Evolutionary conservation across 306 rosid genomes (phyloP), one percentile per base, ranked within the genome.

Genomic region (Benincasa hispida): DNA sequence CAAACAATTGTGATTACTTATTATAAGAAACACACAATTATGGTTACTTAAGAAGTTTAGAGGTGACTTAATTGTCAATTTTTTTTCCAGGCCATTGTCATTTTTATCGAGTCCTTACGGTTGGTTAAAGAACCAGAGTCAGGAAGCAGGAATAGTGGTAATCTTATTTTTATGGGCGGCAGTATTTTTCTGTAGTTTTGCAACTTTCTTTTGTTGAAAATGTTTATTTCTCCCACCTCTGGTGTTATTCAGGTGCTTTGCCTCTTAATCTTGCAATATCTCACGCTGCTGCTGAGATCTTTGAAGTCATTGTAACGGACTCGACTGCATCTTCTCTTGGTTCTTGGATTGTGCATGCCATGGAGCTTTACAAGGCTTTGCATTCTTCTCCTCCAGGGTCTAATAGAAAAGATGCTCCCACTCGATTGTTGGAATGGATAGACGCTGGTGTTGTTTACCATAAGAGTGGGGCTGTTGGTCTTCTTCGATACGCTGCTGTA

Each of bases 231-330:
- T 25, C 12, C 11, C 12, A 10, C 34, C 32, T 76, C 72, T 51
- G 27, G 75, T 66, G 45, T 75, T 75, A 22, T 84, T 78, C 97
- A 94, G 99, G 96, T 78, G 92, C 94, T 66, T 85, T 89, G 77
- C 89, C 96, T 4, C 82, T 88, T 78, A 92, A 87, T 85, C 91
- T 94, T 58, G 96, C 96, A 45, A 89, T 94, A 81, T 90, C 91
- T 82, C 97, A 94, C 83, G 88, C 99, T 24, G 97, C 88, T 82
- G 97, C 99, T 55, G 99, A 94, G 93, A 92, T 94, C 57, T 89
- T 94, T 90, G 97, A 94, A 94, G 96, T 87, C 75, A 85, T 94
- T 67, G 99, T 94, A 83, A 87, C 91, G 12, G 99, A 94, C 83
- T 92, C 93, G 56, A 89, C 92, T 79, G 89, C 99, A 66, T 88